Percentiles rank a stretch among this genome's conserved stretches.
Conservation (phyloP, 305 asterid genomes). For the Stenogyne calaminthoides region DNA sequence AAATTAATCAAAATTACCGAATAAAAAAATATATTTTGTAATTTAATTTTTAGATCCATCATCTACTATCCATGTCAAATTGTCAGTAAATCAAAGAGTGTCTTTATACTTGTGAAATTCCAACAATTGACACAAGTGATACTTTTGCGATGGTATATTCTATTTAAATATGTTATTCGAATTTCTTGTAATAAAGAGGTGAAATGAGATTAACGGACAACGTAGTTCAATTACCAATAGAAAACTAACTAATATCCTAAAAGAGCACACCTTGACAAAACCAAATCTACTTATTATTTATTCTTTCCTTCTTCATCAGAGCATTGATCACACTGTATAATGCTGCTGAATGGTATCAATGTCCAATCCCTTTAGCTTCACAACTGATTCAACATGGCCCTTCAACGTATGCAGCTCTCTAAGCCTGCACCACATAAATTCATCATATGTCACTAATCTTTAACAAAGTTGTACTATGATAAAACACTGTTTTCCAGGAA, state of each 20-base stretch:
- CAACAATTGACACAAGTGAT: no score
- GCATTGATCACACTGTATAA: slow-evolving; percentile 49
- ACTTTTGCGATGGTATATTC: no score
- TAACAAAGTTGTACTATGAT: neutral
- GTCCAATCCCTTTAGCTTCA: slow-evolving; percentile 63
- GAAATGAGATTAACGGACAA: neutral
- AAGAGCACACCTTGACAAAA: slow-evolving; percentile 12
- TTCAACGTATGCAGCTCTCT: slow-evolving; percentile 60
- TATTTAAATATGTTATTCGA: neutral
- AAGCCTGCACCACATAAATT: slow-evolving; percentile 37
- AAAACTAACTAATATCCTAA: neutral
- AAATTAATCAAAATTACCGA: no score
- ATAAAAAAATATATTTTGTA: no score
- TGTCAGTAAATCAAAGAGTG: neutral
- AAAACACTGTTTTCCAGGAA: neutral
- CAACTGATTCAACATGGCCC: slow-evolving; percentile 66
- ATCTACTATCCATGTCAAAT: neutral
- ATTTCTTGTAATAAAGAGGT: neutral
- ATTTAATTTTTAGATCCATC: neutral
- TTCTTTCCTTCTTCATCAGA: neutral
- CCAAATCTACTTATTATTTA: slow-evolving; percentile 9
- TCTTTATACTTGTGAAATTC: neutral
- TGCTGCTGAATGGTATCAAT: slow-evolving; percentile 61
- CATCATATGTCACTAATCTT: neutral
- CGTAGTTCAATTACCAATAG: neutral